A percentile compares a stretch with the other conserved stretches of the same genome.
Evolutionary conservation across 2,329 filamentous ascomycete genomes (phyloP).

Genomic region (Phialophora verrucosa): DNA sequence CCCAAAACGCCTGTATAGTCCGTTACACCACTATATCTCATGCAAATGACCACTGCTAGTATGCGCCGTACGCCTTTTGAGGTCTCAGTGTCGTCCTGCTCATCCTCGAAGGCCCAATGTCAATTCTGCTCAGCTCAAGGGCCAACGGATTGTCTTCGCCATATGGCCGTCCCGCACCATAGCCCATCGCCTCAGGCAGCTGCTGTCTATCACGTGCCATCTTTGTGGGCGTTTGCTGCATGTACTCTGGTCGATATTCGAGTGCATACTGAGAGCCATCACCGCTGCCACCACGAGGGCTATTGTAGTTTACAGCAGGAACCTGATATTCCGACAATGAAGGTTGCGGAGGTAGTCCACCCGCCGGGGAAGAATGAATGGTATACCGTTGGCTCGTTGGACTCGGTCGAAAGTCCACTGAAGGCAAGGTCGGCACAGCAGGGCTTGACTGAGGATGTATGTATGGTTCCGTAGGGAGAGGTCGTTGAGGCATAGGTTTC

Average conservation of each 20-base stretch:
- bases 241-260: constrained; percentile 30
- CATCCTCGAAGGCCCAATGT: constrained; percentile 49
- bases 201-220: constrained; percentile 12
- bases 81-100: constrained; percentile 29
- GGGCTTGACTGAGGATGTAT: constrained; percentile 36
- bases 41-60: constrained; percentile 20
- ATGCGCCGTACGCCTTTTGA: constrained; percentile 31
- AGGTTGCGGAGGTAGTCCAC: constrained; percentile 24
- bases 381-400: constrained; percentile 28
- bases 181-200: not conserved
- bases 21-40: not conserved
- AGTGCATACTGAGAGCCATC: not conserved
- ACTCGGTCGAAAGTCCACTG: constrained; percentile 20
- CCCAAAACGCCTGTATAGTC: not conserved
- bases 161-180: constrained; percentile 15
- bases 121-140: constrained; percentile 61
- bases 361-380: constrained; percentile 27
- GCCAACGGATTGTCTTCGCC: constrained; percentile 56
- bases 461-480: constrained; percentile 38
- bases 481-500: constrained; percentile 35
- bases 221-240: constrained; percentile 37
- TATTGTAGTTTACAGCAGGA: constrained; percentile 28
- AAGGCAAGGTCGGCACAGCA: constrained; percentile 17
- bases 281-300: constrained; percentile 18
- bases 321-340: constrained; percentile 38